Evolutionary conservation across 352 stramenopile genomes (phyloP).

Genomic region (Nothophytophthora sp.): DNA sequence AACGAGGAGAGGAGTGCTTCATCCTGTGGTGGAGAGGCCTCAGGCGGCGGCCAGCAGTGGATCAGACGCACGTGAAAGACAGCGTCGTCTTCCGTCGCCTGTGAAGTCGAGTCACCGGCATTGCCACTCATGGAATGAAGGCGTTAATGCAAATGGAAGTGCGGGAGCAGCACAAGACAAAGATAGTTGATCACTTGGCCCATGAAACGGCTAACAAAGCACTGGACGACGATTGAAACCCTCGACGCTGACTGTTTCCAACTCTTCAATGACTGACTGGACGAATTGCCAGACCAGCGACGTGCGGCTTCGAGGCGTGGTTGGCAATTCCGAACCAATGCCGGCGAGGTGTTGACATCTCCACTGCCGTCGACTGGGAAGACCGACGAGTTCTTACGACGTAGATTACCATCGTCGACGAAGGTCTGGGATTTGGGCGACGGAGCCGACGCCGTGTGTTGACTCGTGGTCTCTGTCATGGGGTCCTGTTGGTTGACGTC

Average conservation of each 20-base stretch:
- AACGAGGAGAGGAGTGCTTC: constrained; percentile 29
- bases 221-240: too few relatives aligned
- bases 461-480: constrained; percentile 24
- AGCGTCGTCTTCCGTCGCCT: constrained; percentile 19
- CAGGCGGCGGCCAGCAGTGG: constrained; percentile 22
- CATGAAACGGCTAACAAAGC: neutral
- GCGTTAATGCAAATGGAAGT: neutral
- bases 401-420: constrained; percentile 37
- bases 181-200: neutral
- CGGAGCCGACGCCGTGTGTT: constrained; percentile 22
- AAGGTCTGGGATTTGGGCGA: constrained; percentile 27
- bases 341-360: neutral
- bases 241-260: neutral
- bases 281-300: constrained; percentile 35
- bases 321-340: neutral
- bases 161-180: constrained; percentile 1
- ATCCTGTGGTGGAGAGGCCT: constrained; percentile 3
- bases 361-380: neutral
- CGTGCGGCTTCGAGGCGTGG: constrained; percentile 6
- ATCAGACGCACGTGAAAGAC: constrained; percentile 43
- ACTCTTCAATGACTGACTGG: constrained; percentile 29
- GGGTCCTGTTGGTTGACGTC: constrained; percentile 28
- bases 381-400: constrained; percentile 18
- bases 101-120: neutral
- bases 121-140: constrained; percentile 17